Evolutionary conservation across 2,329 filamentous ascomycete species (phyloP), one percentile per base, ranked within the genome.

Genomic region (Rasamsonia emersonii): DNA sequence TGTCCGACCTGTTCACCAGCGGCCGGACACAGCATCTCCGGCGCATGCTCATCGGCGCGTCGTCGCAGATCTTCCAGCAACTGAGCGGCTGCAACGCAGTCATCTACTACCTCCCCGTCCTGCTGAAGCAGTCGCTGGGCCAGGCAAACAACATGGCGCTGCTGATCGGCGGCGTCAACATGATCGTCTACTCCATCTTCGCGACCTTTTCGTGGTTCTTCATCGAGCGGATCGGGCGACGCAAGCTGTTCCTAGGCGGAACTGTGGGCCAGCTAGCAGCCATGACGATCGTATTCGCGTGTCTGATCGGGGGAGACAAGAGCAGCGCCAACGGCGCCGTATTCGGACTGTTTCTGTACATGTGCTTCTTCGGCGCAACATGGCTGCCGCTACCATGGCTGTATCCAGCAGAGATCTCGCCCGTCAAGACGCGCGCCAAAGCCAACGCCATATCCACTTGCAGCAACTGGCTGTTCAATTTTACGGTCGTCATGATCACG

Each of bases 321-420:
- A 25, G 40, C 3, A 40, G 46, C 3, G 42, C 56, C 21, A 59
- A 60, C 43, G 58, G 59, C 26, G 57, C 58, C 4, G 55, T 69
- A 7, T 75, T 79, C 3, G 77, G 77, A 35, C 58, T 82, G 9
- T 82, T 82, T 58, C 68, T 75, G 3, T 82, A 80, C 56, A 82
- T 82, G 46, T 74, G 75, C 4, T 77, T 75, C 34, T 82, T 81
- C 41, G 78, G 77, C 19, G 75, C 76, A 0, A 76, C 73, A 1
- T 79, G 74, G 68, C 51, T 79, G 5, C 75, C 76, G 10, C 64
- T 79, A 15, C 76, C 76, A 1, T 82, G 75, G 76, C 26, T 59
- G 33, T 60, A 61, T 38, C 59, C 67, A 0, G 65, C 69, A 28
- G 71, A 71, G 40, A 55, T 71, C 46, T 71, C 68, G 34, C 70